These are phyloP conservation scores for Dothistroma septosporum DNA, from an alignment of 2,329 filamentous ascomycete species.

Conservation along the genomic window DNA sequence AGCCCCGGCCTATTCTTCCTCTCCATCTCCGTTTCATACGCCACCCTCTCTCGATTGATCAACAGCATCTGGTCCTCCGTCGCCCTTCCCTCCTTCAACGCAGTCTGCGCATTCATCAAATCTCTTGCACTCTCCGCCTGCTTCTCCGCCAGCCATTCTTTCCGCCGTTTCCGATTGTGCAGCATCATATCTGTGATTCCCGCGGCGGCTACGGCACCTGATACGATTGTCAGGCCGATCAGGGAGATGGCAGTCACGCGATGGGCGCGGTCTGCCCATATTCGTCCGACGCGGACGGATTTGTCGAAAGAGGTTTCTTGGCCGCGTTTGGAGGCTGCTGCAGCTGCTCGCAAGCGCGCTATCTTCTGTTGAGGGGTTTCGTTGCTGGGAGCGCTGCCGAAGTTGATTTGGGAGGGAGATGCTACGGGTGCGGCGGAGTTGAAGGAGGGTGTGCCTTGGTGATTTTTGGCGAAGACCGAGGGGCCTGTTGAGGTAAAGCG, in stretches of 20 bases:
- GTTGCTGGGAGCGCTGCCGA: slow-evolving; percentile 33
- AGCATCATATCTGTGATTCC: slow-evolving; percentile 63
- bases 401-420: slow-evolving; percentile 27
- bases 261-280: slow-evolving; percentile 59
- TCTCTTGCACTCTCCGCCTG: slow-evolving; percentile 43
- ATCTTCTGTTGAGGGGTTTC: slow-evolving; percentile 55
- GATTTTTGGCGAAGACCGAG: slow-evolving; percentile 63
- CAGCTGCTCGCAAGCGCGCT: slow-evolving; percentile 48
- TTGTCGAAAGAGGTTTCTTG: slow-evolving; percentile 54
- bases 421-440: slow-evolving; percentile 31
- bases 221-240: slow-evolving; percentile 59
- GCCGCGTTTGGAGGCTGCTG: slow-evolving; percentile 44
- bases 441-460: slow-evolving; percentile 33
- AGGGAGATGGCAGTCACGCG: slow-evolving; percentile 56
- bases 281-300: slow-evolving; percentile 50
- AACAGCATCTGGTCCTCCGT: slow-evolving; percentile 51
- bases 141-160: slow-evolving; percentile 56
- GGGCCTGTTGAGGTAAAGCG: slow-evolving; percentile 69
- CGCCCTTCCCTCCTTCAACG: slow-evolving; percentile 42
- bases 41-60: slow-evolving; percentile 58
- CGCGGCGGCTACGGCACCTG: slow-evolving; percentile 59
- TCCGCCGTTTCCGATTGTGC: slow-evolving; percentile 62
- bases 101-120: slow-evolving; percentile 43
- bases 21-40: slow-evolving; percentile 51
- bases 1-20: slow-evolving; percentile 36